These are phyloP conservation scores for Zangia roseola DNA, from an alignment of 768 basidiomycete genomes.

Conservation along the genomic window DNA sequence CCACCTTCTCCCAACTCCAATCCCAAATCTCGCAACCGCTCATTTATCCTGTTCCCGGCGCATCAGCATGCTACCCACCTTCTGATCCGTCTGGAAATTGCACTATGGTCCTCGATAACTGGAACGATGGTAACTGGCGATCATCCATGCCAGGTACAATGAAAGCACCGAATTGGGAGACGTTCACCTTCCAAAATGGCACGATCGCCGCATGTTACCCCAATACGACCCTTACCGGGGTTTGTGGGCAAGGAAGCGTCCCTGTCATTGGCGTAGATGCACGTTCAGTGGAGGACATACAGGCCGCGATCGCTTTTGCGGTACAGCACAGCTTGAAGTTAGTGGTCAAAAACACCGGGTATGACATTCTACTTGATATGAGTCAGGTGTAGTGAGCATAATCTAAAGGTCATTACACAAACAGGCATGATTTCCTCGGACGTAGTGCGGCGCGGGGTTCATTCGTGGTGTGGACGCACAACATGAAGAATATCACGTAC, in stretches of 20 bases:
- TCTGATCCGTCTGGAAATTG: slow-evolving; percentile 39
- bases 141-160: slow-evolving; percentile 40
- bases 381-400: too few relatives aligned
- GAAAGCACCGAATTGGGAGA: slow-evolving; percentile 35
- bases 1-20: slow-evolving; percentile 34
- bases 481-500: slow-evolving; percentile 40
- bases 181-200: slow-evolving; percentile 39
- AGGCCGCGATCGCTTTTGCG: slow-evolving; percentile 23
- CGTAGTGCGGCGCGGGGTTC: slow-evolving; percentile 38
- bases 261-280: slow-evolving; percentile 22
- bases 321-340: slow-evolving; percentile 10
- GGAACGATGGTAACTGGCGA: slow-evolving; percentile 39
- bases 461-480: slow-evolving; percentile 43
- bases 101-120: slow-evolving; percentile 27
- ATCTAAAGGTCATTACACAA: background rate
- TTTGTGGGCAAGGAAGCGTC: slow-evolving; percentile 20
- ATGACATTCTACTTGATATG: background rate
- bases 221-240: slow-evolving; percentile 27
- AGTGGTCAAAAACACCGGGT: slow-evolving; percentile 24
- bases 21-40: slow-evolving; percentile 44
- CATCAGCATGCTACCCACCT: slow-evolving; percentile 41
- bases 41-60: slow-evolving; percentile 40
- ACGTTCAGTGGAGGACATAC: slow-evolving; percentile 16
- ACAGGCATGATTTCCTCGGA: slow-evolving; percentile 40
- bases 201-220: slow-evolving; percentile 41